phyloP scores from a whole-genome alignment of 2,329 filamentous ascomycete genomes.

The Cordyceps cicadae region DNA sequence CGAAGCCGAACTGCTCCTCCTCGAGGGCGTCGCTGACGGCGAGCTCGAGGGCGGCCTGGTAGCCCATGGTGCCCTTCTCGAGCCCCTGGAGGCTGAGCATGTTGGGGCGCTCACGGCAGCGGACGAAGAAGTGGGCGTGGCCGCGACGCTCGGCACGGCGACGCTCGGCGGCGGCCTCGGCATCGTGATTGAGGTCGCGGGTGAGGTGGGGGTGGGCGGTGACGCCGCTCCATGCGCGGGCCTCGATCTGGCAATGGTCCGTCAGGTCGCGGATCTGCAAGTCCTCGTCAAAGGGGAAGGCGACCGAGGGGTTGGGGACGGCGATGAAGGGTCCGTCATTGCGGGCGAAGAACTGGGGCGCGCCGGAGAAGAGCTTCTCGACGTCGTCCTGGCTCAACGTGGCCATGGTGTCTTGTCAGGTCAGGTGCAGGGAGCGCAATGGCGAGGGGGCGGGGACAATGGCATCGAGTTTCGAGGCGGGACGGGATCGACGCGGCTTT shows the following conservation, averaged over 20 bases:
- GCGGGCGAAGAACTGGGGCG: conserved; percentile 61
- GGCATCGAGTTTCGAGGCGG: not conserved
- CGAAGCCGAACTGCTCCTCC: conserved; percentile 53
- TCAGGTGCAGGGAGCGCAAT: not conserved
- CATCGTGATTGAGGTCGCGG: conserved; percentile 37
- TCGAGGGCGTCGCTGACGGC: conserved; percentile 56
- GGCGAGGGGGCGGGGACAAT: not conserved
- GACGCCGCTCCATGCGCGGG: conserved; percentile 54
- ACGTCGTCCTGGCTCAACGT: conserved; percentile 51
- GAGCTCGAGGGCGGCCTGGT: conserved; percentile 58
- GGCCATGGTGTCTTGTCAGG: conserved; percentile 33
- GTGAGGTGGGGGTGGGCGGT: conserved; percentile 58
- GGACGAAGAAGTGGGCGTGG: conserved; percentile 50
- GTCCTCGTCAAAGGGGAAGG: conserved; percentile 59
- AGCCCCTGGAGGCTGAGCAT: conserved; percentile 66
- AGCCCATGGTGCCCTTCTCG: conserved; percentile 64
- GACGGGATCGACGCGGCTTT: not conserved
- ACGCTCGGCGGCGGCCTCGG: conserved; percentile 23
- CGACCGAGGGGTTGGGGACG: conserved; percentile 53
- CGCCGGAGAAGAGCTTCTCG: conserved; percentile 66
- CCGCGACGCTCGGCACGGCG: conserved; percentile 35
- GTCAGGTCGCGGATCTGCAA: conserved; percentile 54
- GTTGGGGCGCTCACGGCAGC: conserved; percentile 55
- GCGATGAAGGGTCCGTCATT: conserved; percentile 51
- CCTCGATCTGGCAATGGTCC: conserved; percentile 56